These are phyloP conservation scores for Neckera pumila DNA, from an alignment of 225 moss, liverwort and hornwort species.

Conservation along the genomic window DNA sequence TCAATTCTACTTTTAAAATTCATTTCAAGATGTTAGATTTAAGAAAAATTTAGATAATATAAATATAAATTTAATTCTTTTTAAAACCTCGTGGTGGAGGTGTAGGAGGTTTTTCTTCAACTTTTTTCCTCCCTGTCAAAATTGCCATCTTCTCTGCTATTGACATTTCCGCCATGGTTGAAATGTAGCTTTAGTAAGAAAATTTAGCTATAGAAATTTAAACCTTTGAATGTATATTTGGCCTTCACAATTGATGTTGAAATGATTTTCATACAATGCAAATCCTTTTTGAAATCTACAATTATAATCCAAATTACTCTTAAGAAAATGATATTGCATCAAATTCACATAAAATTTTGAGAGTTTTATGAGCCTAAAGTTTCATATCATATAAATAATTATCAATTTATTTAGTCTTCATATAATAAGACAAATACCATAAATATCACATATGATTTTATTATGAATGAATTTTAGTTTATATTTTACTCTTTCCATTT, in stretches of 20 bases:
- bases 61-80: no score
- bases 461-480: no score
- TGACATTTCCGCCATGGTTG: conserved; percentile 8
- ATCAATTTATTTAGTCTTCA: neutral
- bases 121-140: conserved; percentile 2
- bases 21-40: no score
- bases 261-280: no score
- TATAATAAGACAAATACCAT: neutral
- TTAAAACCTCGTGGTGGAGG: conserved; percentile 18
- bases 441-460: neutral
- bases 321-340: no score
- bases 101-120: conserved; percentile 21
- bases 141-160: conserved; percentile 8
- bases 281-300: neutral
- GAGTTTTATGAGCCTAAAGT: neutral
- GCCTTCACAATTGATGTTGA: neutral
- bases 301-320: neutral
- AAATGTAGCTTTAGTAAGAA: neutral
- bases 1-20: neutral
- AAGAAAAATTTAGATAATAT: no score
- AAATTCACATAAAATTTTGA: neutral
- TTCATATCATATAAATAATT: neutral
- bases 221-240: no score
- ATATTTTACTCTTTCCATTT: neutral
- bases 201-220: rapidly evolving